Conservation (phyloP, 116 monocot species). For the Dioscorea cayenensis region DNA sequence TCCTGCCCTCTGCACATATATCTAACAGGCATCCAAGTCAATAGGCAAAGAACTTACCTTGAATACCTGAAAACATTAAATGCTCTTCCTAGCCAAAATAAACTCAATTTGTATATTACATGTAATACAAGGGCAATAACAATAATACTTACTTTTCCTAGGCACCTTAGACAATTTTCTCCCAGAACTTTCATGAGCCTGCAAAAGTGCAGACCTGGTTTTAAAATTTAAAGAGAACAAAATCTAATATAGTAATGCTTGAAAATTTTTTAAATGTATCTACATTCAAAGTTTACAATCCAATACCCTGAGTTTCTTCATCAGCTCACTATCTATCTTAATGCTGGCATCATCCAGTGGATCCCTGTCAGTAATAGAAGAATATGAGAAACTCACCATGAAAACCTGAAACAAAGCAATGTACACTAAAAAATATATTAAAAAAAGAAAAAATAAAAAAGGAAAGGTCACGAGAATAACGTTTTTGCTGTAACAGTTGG, state of each 20-base stretch:
- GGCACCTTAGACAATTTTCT: background rate
- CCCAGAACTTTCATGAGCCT: background rate
- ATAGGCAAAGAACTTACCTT: too few relatives aligned
- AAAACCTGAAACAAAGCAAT: background rate
- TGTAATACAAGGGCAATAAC: background rate
- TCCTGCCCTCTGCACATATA: too few relatives aligned
- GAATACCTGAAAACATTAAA: background rate
- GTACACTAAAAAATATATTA: background rate
- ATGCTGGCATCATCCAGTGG: background rate
- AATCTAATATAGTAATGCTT: background rate
- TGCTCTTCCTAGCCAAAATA: background rate
- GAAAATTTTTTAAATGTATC: background rate
- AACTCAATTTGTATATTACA: background rate
- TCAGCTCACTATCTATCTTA: background rate
- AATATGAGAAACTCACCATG: background rate
- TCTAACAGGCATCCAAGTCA: too few relatives aligned
- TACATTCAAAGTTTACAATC: background rate
- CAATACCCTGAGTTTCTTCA: background rate
- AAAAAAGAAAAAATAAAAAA: too few relatives aligned
- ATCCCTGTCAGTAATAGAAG: background rate
- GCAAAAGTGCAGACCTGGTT: background rate
- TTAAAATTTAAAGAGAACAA: background rate
- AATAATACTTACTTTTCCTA: background rate
- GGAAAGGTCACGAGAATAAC: background rate
- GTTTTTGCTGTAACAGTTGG: background rate